These are phyloP conservation scores for Irineochytrium annulatum DNA, from an alignment of 192 early-diverging fungal genomes.

Conservation along the genomic window DNA sequence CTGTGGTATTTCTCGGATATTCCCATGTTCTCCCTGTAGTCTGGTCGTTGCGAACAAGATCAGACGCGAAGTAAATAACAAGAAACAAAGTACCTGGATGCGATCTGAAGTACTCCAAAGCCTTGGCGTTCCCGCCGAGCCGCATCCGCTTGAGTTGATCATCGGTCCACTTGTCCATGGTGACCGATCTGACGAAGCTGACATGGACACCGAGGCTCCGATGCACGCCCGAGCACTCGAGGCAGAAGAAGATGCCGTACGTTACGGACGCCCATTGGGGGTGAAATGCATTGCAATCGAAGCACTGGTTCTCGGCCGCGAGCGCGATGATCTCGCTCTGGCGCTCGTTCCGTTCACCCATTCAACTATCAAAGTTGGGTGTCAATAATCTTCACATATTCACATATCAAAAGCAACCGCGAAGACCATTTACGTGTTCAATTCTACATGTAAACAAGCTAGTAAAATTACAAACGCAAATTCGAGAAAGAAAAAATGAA, in stretches of 20 bases:
- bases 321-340: neutral
- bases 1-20: slow-evolving; percentile 84
- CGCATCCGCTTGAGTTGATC: slow-evolving; percentile 95
- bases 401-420: too few species aligned
- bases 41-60: slow-evolving; percentile 32
- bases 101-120: slow-evolving; percentile 77
- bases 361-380: too few species aligned
- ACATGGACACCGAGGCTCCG: slow-evolving; percentile 63
- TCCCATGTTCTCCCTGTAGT: slow-evolving; percentile 68
- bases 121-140: slow-evolving; percentile 84
- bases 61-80: neutral
- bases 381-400: too few species aligned
- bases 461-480: too few species aligned
- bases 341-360: too few species aligned
- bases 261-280: slow-evolving; percentile 74
- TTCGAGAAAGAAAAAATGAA: too few species aligned
- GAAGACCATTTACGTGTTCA: too few species aligned
- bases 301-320: slow-evolving; percentile 53
- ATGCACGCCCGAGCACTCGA: slow-evolving; percentile 91
- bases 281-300: slow-evolving; percentile 84
- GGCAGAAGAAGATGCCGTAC: slow-evolving; percentile 92
- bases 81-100: slow-evolving; percentile 42
- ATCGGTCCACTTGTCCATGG: slow-evolving; percentile 96
- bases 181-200: slow-evolving; percentile 96
- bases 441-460: too few species aligned